Conservation (phyloP, 2,329 filamentous ascomycete genomes). For the Chalara sp. region DNA sequence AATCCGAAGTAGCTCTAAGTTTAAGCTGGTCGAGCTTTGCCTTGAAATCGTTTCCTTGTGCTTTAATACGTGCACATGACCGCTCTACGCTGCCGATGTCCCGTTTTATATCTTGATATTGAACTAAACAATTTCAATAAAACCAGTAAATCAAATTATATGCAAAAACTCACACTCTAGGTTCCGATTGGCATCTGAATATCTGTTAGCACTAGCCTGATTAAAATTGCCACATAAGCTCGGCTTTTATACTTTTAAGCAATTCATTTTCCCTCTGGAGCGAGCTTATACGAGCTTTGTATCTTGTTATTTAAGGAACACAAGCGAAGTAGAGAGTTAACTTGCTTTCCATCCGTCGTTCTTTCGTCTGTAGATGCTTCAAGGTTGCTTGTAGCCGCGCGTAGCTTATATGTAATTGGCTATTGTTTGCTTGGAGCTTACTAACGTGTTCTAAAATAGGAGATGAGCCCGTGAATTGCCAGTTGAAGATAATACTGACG, state of each 20-base stretch:
- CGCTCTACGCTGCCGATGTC: conserved; percentile 1
- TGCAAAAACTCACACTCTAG: neutral
- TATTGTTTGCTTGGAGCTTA: conserved; percentile 4
- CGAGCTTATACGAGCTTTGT: conserved; percentile 1
- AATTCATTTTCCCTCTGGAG: conserved; percentile 2
- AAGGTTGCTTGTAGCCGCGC: neutral
- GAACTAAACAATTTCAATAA: neutral
- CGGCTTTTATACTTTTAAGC: conserved; percentile 1
- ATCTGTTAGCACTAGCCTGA: conserved; percentile 1
- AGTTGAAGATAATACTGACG: conserved; percentile 4
- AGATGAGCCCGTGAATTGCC: conserved; percentile 1
- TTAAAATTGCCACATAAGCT: conserved; percentile 2
- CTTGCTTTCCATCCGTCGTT: conserved; percentile 4
- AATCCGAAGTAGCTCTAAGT: conserved; percentile 1
- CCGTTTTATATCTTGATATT: conserved; percentile 3
- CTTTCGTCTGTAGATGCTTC: neutral
- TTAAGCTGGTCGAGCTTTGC: neutral
- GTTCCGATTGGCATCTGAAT: conserved; percentile 1
- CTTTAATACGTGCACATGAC: conserved; percentile 2
- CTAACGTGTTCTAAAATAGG: conserved; percentile 3
- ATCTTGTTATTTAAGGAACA: conserved; percentile 4
- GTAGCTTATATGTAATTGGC: conserved; percentile 1
- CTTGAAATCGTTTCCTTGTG: conserved; percentile 2
- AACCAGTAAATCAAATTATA: conserved; percentile 1
- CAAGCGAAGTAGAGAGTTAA: neutral